Evolutionary conservation across 768 basidiomycete genomes (phyloP), one percentile per base, ranked within the genome.

Genomic region (Podaxis carcinomalis): DNA sequence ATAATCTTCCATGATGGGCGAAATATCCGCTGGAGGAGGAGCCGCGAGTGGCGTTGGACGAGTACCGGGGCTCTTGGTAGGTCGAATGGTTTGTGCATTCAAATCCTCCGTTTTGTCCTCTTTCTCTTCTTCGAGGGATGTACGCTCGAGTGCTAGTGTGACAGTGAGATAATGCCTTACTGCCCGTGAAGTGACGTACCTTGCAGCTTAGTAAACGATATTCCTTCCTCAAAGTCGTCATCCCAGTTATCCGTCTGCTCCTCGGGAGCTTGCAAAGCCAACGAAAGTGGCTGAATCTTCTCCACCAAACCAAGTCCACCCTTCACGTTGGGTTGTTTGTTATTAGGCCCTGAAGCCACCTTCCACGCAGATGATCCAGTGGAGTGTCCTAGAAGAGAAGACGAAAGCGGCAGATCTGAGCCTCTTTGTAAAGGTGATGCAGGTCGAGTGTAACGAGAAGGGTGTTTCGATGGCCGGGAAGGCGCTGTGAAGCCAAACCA

Each of bases 211-310:
- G 88, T 85, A 56, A 92, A 84, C 0, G 93, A 93, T 36, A 95
- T 94, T 1, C 90, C 93, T 65, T 93, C 93, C 70, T 95, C 93
- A 65, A 99, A 99, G 69, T 99, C 97, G 64, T 95, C 93, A 68
- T 99, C 97, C 97, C 97, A 99, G 64, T 95, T 96, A 70, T 97
- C 95, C 1, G 88, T 90, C 70, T 92, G 90, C 65, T 93, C 89
- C 75, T 95, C 90, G 16, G 89, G 89, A 23, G 84, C 82, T 61
- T 86, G 88, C 23, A 91, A 74, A 14, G 79, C 83, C 64, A 89
- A 87, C 3, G 83, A 82, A 57, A 85, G 74, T 3, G 90, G 89
- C 53, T 89, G 78, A 44, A 81, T 81, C 71, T 82, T 83, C 65
- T 83, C 82, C 16, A 74, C 78, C 44, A 83, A 73, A 58, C 79